These are phyloP conservation scores for Nicotiana undulata DNA, from an alignment of 257 asterid genomes.

Conservation along the genomic window DNA sequence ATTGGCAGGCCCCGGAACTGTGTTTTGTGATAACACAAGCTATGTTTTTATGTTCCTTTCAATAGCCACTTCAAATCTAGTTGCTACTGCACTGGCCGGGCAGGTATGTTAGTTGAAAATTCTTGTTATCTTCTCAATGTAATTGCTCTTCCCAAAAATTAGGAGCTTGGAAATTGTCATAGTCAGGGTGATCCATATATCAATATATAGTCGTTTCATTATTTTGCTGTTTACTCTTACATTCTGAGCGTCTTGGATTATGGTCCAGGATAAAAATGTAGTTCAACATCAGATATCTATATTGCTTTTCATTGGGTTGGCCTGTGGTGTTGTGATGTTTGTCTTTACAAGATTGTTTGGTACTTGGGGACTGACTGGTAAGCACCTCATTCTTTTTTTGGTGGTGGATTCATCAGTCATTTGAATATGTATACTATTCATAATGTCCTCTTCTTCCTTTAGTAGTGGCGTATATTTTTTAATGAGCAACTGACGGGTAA, in stretches of 20 bases:
- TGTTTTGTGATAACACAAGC: slow-evolving; percentile 74
- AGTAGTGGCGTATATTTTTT: background rate
- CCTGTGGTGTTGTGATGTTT: slow-evolving; percentile 71
- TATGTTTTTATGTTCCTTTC: slow-evolving; percentile 93
- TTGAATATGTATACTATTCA: background rate
- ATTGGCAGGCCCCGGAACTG: slow-evolving; percentile 89
- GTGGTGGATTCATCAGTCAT: background rate
- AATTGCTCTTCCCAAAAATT: background rate
- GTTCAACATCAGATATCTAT: slow-evolving; percentile 93
- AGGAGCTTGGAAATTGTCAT: background rate
- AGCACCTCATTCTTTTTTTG: background rate
- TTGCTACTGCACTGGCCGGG: slow-evolving; percentile 85
- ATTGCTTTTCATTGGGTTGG: slow-evolving; percentile 76
- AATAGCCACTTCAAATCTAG: slow-evolving; percentile 92
- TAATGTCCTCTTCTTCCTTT: background rate
- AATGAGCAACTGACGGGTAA: slow-evolving; percentile 11
- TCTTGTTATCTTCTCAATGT: background rate
- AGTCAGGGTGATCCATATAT: background rate
- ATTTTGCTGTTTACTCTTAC: background rate
- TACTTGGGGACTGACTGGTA: slow-evolving; percentile 72
- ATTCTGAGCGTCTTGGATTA: slow-evolving; percentile 8
- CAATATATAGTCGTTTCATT: background rate
- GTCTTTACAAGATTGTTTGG: slow-evolving; percentile 68
- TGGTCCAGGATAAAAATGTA: slow-evolving; percentile 62
- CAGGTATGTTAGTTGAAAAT: slow-evolving; percentile 32